Percentiles rank a stretch among this genome's conserved stretches.
Conservation (phyloP, 2,329 filamentous ascomycete species). For the Monilinia fructicola region DNA sequence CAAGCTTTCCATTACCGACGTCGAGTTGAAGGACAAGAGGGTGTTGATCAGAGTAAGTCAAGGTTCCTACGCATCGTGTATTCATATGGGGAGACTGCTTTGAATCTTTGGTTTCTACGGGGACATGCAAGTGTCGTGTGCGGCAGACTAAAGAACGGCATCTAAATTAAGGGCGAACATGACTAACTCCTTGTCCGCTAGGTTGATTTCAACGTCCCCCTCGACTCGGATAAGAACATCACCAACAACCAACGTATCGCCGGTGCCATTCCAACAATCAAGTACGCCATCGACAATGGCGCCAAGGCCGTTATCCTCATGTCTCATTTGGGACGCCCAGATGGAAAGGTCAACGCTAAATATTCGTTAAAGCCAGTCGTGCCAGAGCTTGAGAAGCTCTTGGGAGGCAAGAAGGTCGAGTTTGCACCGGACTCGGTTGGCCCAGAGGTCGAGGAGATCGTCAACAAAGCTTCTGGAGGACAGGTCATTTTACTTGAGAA, state of each 20-base stretch:
- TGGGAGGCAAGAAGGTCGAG: slow-evolving; percentile 73
- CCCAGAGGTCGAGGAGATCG: slow-evolving; percentile 82
- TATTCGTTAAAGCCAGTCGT: slow-evolving; percentile 94
- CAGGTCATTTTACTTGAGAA: slow-evolving; percentile 93
- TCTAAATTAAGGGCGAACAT: slow-evolving; percentile 4
- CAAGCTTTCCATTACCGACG: slow-evolving; percentile 95
- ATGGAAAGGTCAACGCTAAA: slow-evolving; percentile 86
- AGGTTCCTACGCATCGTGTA: neutral
- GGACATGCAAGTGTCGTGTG: too few relatives aligned
- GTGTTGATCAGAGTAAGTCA: slow-evolving; percentile 88
- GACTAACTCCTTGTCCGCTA: slow-evolving; percentile 44
- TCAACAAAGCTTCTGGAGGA: slow-evolving; percentile 78
- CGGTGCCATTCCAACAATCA: slow-evolving; percentile 92
- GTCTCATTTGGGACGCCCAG: slow-evolving; percentile 96
- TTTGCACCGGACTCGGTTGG: slow-evolving; percentile 92
- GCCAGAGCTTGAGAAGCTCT: slow-evolving; percentile 85
- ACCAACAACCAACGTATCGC: slow-evolving; percentile 99
- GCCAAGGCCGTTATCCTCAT: slow-evolving; percentile 94
- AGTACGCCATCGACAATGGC: slow-evolving; percentile 85
- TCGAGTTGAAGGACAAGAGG: slow-evolving; percentile 97
- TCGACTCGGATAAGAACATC: slow-evolving; percentile 87
- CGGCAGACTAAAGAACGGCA: slow-evolving; percentile 2
- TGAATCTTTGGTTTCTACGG: neutral
- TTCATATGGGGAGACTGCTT: neutral
- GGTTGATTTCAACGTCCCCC: slow-evolving; percentile 99